Conservation (phyloP, 257 asterid species). For the Solanum stenotomum region DNA sequence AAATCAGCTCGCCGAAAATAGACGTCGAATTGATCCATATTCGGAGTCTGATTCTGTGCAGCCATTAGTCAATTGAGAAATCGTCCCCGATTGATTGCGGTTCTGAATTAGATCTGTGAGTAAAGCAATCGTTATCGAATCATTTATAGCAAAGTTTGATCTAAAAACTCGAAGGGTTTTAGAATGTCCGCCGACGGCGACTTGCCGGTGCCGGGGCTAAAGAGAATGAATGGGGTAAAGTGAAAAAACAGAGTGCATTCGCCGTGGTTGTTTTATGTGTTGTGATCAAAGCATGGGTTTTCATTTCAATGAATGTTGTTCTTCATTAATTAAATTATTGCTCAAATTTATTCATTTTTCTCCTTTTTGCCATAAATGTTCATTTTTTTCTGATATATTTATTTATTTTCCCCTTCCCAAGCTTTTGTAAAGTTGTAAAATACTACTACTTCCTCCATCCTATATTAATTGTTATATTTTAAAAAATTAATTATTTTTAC, state of each 20-base stretch:
- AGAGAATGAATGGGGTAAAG: not conserved
- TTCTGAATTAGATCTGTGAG: slow-evolving; percentile 5
- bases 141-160: not conserved
- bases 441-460: too few species aligned
- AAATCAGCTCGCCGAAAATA: slow-evolving; percentile 81
- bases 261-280: not conserved
- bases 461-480: not conserved
- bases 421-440: not conserved
- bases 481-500: too few species aligned
- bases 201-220: not conserved
- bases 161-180: slow-evolving; percentile 7
- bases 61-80: slow-evolving; percentile 5
- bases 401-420: not conserved
- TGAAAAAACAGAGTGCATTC: not conserved
- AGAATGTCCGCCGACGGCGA: slow-evolving; percentile 1
- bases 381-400: not conserved
- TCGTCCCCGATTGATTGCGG: not conserved
- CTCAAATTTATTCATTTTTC: not conserved
- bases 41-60: slow-evolving; percentile 9
- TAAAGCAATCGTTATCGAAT: not conserved
- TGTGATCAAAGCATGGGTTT: not conserved
- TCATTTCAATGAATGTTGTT: not conserved
- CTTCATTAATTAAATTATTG: not conserved
- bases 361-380: not conserved
- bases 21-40: slow-evolving; percentile 59